A percentile compares a stretch with the other conserved stretches of the same genome.
Evolutionary conservation across 2,329 filamentous ascomycete species (phyloP).

Genomic region (Rhynchosporium agropyri): DNA sequence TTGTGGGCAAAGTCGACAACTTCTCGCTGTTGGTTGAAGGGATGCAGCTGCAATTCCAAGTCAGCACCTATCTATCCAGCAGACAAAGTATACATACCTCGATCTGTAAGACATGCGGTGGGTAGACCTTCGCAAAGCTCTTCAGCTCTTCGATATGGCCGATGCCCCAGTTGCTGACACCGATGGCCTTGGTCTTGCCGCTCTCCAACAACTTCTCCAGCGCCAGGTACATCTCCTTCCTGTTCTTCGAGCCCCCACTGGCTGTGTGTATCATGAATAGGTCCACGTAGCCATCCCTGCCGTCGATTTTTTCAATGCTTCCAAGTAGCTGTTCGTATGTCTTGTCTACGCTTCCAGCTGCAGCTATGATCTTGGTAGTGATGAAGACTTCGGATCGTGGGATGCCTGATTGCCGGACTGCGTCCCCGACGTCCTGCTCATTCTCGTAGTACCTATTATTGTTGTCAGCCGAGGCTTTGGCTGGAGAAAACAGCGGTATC

Average conservation of each 20-base stretch:
- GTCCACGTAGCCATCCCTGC: constrained; percentile 65
- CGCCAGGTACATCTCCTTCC: constrained; percentile 67
- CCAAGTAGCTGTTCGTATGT: constrained; percentile 62
- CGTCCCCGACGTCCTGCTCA: constrained; percentile 66
- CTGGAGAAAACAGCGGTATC: neutral
- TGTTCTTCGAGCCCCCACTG: constrained; percentile 54
- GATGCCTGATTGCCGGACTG: constrained; percentile 59
- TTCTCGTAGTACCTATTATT: constrained; percentile 65
- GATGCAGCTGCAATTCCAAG: constrained; percentile 62
- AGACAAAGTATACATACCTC: constrained; percentile 55
- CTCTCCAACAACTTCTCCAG: constrained; percentile 63
- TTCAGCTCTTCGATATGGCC: constrained; percentile 71
- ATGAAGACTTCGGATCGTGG: constrained; percentile 64
- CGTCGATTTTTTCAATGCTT: constrained; percentile 64
- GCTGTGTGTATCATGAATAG: constrained; percentile 71
- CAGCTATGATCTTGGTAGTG: constrained; percentile 68
- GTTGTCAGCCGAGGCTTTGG: neutral
- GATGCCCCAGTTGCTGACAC: constrained; percentile 73
- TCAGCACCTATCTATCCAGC: constrained; percentile 64
- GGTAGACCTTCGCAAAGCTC: constrained; percentile 64
- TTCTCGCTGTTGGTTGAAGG: constrained; percentile 64
- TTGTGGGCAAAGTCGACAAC: constrained; percentile 53
- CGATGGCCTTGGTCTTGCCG: constrained; percentile 65
- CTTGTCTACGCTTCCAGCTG: constrained; percentile 55
- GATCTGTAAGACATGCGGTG: constrained; percentile 73